These are phyloP conservation scores for Penicillium sp. DNA, from an alignment of 2,329 filamentous ascomycete genomes.

Conservation along the genomic window DNA sequence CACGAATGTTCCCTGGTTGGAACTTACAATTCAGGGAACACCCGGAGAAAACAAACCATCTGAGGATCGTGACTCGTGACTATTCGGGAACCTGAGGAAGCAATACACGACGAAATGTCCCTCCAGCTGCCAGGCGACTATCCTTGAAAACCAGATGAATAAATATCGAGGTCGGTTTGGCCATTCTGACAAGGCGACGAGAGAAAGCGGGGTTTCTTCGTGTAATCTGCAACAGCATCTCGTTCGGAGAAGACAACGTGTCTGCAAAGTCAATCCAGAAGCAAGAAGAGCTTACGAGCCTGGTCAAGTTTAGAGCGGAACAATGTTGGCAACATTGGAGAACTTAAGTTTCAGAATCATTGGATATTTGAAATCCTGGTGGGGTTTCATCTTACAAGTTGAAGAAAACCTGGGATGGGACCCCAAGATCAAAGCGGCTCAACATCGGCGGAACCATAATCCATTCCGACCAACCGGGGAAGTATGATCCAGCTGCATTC, in stretches of 20 bases:
- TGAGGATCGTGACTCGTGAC: not conserved
- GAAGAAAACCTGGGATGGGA: slow-evolving; percentile 11
- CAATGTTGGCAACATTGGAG: not conserved
- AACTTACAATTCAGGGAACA: not conserved
- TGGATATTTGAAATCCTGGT: slow-evolving; percentile 2
- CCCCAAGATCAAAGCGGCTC: slow-evolving; percentile 13
- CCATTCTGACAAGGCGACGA: not conserved
- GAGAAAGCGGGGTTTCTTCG: not conserved
- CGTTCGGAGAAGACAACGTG: not conserved
- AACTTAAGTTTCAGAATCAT: not conserved
- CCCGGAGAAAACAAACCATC: not conserved
- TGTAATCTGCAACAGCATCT: not conserved
- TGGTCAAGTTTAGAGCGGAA: not conserved
- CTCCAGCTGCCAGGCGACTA: not conserved
- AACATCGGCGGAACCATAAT: slow-evolving; percentile 15
- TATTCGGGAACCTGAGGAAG: not conserved
- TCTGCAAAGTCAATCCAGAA: not conserved
- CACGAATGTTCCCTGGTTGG: not conserved
- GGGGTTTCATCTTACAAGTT: slow-evolving; percentile 8
- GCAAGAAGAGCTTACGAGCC: not conserved
- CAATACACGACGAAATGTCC: not conserved
- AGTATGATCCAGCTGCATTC: not conserved
- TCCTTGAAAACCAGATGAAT: not conserved
- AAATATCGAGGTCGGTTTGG: not conserved
- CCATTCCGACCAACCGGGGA: slow-evolving; percentile 9